Base-by-base conservation (phyloP, 169 alveolate species). In the Plasmodium relictum region DNA sequence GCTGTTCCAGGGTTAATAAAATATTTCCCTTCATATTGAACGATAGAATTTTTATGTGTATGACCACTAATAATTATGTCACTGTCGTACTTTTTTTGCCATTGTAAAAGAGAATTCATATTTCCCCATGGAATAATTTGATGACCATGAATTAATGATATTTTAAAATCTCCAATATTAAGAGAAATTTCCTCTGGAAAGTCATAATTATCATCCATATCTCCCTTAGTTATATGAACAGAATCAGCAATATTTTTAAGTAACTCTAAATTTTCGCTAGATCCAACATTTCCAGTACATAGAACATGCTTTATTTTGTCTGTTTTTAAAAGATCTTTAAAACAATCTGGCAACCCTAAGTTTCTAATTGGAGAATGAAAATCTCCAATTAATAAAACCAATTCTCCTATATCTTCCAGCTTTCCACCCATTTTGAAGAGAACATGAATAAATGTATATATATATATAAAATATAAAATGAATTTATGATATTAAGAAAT, bases 91-190 rank as follows among this genome's bases (percentile, higher is more conserved):
- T 95, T 89, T 92, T 96, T 95, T 72, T 95, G 96, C 85, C 95
- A 88, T 52, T 95, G 94, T 52, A 94, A 92, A 52, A 97, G 93
- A 22, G 97, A 95, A 74, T 97, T 98, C 31, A 93, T 90, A 88
- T 97, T 97, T 8, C 98, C 98, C 99, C 99, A 97, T 31, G 99
- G 97, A 16, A 97, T 94, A 41, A 98, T 92, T 92, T 98, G 96
- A 88, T 98, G 98, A 2, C 99, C 99, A 88, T 98, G 98, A 22
- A 96, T 95, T 72, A 98, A 62, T n/a, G 98, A 98, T 9, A 98
- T 96, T 89, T 96, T 97, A 88, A 96, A 96, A 83, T 96, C 95
- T 8, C 99, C 99, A 24, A 94, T 92, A 9, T 66, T 73, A 59
- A 94, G 20, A 12, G 68, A 54, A 8, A 91, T 45, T 8, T 91